Conservation (phyloP, 2,329 filamentous ascomycete genomes). For the Parafenestella ontariensis region DNA sequence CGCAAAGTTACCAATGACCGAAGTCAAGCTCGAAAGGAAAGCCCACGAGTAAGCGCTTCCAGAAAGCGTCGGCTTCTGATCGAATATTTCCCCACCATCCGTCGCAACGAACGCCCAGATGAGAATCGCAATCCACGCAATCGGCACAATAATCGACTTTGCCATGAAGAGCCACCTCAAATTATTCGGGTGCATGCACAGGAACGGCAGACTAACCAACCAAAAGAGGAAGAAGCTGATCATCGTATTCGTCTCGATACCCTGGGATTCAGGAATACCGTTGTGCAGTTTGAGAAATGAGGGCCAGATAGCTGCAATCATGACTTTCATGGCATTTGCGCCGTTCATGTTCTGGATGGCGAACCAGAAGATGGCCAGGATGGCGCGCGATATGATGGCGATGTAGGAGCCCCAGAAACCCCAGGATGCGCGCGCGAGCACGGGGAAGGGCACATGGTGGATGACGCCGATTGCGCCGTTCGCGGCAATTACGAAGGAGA, state of each 20-base stretch:
- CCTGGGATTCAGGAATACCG: conserved; percentile 57
- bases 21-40: conserved; percentile 59
- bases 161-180: conserved; percentile 62
- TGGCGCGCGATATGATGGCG: conserved; percentile 60
- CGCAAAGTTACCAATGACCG: conserved; percentile 59
- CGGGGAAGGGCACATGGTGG: conserved; percentile 63
- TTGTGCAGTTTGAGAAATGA: conserved; percentile 63
- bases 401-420: conserved; percentile 66
- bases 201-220: conserved; percentile 61
- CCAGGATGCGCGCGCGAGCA: conserved; percentile 63
- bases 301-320: conserved; percentile 65
- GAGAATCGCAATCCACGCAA: conserved; percentile 68
- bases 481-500: conserved; percentile 66
- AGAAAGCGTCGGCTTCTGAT: conserved; percentile 54
- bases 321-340: conserved; percentile 60
- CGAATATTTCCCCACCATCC: conserved; percentile 59
- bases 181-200: conserved; percentile 63
- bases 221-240: conserved; percentile 66
- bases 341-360: conserved; percentile 72
- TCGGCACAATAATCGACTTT: conserved; percentile 58
- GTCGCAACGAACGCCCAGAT: conserved; percentile 67
- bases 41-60: conserved; percentile 62
- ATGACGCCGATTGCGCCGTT: conserved; percentile 61
- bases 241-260: conserved; percentile 65
- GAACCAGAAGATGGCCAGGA: conserved; percentile 68